Conservation (phyloP, 106 monocot species). For the Allium fistulosum region DNA sequence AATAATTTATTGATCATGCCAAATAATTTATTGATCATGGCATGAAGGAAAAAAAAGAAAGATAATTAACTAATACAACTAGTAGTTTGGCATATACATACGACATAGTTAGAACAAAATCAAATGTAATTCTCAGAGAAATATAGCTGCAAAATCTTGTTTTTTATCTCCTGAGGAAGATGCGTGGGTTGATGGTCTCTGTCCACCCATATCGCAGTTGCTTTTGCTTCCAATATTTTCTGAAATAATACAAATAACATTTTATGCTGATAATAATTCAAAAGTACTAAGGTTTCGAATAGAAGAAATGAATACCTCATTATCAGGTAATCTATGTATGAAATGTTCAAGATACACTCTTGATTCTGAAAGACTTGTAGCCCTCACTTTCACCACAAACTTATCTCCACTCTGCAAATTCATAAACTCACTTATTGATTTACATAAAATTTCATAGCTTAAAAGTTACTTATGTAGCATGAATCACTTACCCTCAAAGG, state of each 20-base stretch:
- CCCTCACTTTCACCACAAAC: conserved; percentile 79
- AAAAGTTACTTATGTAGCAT: background rate
- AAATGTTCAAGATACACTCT: conserved; percentile 66
- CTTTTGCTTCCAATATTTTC: conserved; percentile 74
- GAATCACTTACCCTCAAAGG: conserved; percentile 50
- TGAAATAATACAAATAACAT: conserved; percentile 2
- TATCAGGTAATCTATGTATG: conserved; percentile 62
- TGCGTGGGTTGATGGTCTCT: conserved; percentile 53
- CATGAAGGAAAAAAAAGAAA: no score
- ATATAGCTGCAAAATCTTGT: conserved; percentile 36
- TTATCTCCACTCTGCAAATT: conserved; percentile 60
- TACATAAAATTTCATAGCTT: background rate
- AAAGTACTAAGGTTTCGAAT: background rate
- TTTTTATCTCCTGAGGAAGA: conserved; percentile 40
- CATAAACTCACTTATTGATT: background rate
- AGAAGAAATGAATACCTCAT: conserved; percentile 28
- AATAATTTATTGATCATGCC: no score
- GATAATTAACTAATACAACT: no score
- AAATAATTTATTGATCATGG: no score
- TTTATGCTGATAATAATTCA: background rate
- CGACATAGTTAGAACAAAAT: no score
- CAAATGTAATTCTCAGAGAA: no score
- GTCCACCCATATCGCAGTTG: conserved; percentile 8
- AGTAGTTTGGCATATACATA: no score
- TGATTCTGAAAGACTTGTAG: conserved; percentile 37